A percentile compares a stretch with the other conserved stretches of the same genome.
Evolutionary conservation across 352 stramenopile genomes (phyloP).

Genomic region (Globisporangium irregulare): DNA sequence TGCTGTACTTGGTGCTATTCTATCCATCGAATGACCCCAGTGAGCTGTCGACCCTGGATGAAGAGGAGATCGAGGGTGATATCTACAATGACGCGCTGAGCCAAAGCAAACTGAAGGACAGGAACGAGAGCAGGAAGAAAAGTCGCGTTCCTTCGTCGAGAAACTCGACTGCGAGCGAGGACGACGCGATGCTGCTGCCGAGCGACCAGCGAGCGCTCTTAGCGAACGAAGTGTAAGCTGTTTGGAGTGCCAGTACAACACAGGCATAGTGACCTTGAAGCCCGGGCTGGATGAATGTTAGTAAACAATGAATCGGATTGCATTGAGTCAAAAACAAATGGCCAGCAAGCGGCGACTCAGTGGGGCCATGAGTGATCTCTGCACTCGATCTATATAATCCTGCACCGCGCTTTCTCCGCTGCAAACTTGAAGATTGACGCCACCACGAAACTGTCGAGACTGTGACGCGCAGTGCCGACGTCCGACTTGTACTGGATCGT

Average conservation of each 20-base stretch:
- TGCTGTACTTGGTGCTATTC: constrained; percentile 56
- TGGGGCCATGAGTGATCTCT: too few species aligned
- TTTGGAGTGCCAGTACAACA: constrained; percentile 20
- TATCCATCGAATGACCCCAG: constrained; percentile 32
- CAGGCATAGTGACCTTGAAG: constrained; percentile 36
- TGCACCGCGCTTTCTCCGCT: not conserved
- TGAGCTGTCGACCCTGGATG: not conserved
- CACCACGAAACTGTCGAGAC: not conserved
- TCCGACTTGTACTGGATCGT: not conserved
- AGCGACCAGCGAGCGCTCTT: not conserved
- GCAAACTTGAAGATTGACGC: not conserved
- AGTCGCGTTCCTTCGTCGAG: not conserved
- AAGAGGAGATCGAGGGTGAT: not conserved
- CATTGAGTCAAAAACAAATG: too few species aligned
- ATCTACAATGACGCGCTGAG: not conserved
- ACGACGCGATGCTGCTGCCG: constrained; percentile 23
- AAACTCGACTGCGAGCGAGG: constrained; percentile 5
- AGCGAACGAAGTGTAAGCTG: not conserved
- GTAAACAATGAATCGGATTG: too few species aligned
- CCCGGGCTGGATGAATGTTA: constrained; percentile 15
- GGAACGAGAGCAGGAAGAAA: not conserved
- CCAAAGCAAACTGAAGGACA: not conserved
- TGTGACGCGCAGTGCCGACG: not conserved
- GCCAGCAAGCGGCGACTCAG: too few species aligned
- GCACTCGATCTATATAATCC: not conserved